Conservation (phyloP, 1,284 basidiomycete genomes). For the Ganoderma leucocontextum region DNA sequence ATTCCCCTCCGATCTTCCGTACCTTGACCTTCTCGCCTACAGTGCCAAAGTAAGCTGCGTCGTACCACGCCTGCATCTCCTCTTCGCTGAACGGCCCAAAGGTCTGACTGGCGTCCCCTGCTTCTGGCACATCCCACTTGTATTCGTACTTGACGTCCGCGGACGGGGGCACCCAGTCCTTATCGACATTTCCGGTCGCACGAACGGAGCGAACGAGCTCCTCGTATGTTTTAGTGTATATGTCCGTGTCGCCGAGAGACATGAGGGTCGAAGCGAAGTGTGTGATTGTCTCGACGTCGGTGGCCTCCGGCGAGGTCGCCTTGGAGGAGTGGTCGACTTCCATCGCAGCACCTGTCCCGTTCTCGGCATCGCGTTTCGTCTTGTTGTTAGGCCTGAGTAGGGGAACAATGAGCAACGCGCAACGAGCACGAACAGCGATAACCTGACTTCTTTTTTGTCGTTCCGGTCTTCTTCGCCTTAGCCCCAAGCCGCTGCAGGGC, state of each 20-base stretch:
- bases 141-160: slow-evolving; percentile 81
- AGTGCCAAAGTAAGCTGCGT: slow-evolving; percentile 78
- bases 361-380: slow-evolving; percentile 44
- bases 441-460: slow-evolving; percentile 47
- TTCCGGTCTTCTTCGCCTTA: slow-evolving; percentile 66
- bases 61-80: slow-evolving; percentile 79
- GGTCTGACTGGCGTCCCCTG: slow-evolving; percentile 54
- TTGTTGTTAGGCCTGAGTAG: slow-evolving; percentile 43
- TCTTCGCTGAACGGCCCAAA: slow-evolving; percentile 83
- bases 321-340: slow-evolving; percentile 54
- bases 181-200: slow-evolving; percentile 70
- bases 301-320: slow-evolving; percentile 30
- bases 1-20: slow-evolving; percentile 67
- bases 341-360: slow-evolving; percentile 46
- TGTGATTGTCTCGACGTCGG: slow-evolving; percentile 80
- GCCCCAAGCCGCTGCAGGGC: slow-evolving; percentile 88
- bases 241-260: slow-evolving; percentile 82
- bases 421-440: background rate
- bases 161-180: slow-evolving; percentile 80
- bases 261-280: slow-evolving; percentile 85
- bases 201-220: slow-evolving; percentile 80
- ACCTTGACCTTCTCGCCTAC: slow-evolving; percentile 79
- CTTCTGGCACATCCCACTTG: slow-evolving; percentile 70
- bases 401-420: background rate
- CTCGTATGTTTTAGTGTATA: slow-evolving; percentile 87